A percentile compares a stretch with the other conserved stretches of the same genome.
phyloP scores from a whole-genome alignment of 176 grass and related monocot genomes.

The Oryza australiensis region DNA sequence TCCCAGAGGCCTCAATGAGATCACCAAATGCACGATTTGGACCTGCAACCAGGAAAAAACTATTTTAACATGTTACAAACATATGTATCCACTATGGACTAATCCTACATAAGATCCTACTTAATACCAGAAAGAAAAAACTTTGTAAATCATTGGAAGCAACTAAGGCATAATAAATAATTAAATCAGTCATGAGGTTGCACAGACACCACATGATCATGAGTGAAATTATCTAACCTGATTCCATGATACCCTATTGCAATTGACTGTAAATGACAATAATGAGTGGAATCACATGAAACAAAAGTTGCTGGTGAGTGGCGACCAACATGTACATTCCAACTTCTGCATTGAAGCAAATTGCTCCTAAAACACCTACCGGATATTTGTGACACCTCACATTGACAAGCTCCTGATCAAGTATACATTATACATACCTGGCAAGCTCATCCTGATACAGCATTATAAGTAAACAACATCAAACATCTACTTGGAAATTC shows the following conservation, averaged over 20 bases:
- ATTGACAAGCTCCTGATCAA: neutral
- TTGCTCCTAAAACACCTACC: neutral
- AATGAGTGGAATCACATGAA: neutral
- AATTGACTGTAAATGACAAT: neutral
- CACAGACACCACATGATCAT: neutral
- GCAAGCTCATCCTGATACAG: neutral
- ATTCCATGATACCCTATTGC: neutral
- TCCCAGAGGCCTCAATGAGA: conserved; percentile 65
- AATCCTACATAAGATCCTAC: neutral
- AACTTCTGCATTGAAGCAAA: neutral
- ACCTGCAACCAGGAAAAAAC: conserved; percentile 47
- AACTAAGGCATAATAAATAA: neutral
- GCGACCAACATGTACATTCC: neutral
- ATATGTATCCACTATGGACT: neutral
- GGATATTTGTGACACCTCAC: neutral
- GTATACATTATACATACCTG: neutral
- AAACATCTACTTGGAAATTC: neutral
- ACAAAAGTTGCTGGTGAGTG: neutral
- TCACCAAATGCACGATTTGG: conserved; percentile 89
- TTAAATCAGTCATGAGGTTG: neutral
- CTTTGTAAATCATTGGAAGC: neutral
- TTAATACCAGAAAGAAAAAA: neutral
- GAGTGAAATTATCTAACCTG: neutral
- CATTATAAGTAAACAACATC: neutral
- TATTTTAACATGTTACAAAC: neutral